These are phyloP conservation scores for Novymonas esmeraldas DNA, from an alignment of 208 protist species.

Conservation along the genomic window DNA sequence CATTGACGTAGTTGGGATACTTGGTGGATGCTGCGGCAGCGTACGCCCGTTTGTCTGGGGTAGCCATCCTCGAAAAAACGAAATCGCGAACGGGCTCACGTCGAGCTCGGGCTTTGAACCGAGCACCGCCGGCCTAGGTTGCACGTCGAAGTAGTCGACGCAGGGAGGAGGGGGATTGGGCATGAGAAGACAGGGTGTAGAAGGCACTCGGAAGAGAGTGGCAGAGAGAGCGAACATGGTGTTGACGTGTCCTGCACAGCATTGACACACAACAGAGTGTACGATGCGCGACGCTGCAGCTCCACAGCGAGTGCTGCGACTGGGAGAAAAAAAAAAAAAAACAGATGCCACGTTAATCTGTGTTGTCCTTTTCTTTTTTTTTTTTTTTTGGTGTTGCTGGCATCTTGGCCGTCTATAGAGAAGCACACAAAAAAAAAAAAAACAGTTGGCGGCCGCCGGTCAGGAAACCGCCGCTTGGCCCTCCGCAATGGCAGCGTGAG, in stretches of 20 bases:
- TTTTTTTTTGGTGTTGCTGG: background rate
- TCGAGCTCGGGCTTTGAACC: too few species aligned
- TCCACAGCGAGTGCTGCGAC: background rate
- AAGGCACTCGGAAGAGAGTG: too few species aligned
- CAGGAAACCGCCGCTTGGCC: conserved; percentile 23
- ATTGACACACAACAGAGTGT: too few species aligned
- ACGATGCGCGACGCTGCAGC: too few species aligned
- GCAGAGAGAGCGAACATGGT: too few species aligned
- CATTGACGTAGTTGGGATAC: conserved; percentile 84
- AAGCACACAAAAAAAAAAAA: background rate
- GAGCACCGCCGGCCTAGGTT: too few species aligned
- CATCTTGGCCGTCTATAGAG: background rate
- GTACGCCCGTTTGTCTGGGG: conserved; percentile 40
- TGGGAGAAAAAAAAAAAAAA: background rate
- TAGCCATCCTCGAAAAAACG: conserved; percentile 16
- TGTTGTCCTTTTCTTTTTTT: background rate
- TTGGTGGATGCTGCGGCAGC: conserved; percentile 68
- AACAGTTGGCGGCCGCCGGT: too few species aligned
- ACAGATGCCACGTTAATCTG: too few species aligned
- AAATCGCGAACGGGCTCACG: background rate
- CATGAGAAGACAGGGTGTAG: too few species aligned
- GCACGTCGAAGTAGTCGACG: too few species aligned
- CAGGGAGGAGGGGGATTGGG: too few species aligned
- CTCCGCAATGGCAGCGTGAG: conserved; percentile 15
- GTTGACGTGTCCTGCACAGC: too few species aligned